These are phyloP conservation scores for Didymosphaeria variabile DNA, from an alignment of 2,329 filamentous ascomycete species.

Conservation along the genomic window DNA sequence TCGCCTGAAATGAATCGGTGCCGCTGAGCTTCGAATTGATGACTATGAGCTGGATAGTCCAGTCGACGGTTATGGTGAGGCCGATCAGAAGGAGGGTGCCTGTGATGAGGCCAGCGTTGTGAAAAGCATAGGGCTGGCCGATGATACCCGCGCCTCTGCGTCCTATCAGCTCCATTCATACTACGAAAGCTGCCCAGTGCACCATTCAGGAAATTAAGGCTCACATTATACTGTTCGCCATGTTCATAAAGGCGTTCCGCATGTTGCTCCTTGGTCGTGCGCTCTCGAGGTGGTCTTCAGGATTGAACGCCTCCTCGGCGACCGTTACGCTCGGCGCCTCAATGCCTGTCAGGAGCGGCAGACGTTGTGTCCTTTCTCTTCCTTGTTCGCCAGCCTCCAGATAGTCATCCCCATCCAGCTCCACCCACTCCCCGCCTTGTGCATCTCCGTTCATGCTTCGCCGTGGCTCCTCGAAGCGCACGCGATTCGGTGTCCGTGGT, in stretches of 20 bases:
- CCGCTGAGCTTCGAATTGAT: constrained; percentile 97
- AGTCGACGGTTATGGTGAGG: constrained; percentile 88
- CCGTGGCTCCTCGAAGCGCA: constrained; percentile 70
- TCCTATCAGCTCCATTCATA: constrained; percentile 23
- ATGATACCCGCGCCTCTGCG: constrained; percentile 70
- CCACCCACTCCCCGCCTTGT: constrained; percentile 53
- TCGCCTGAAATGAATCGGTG: constrained; percentile 92
- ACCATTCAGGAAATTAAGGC: constrained; percentile 19
- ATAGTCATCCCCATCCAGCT: constrained; percentile 70
- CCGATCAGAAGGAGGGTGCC: constrained; percentile 80
- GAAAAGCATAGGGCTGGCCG: constrained; percentile 92
- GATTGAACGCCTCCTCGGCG: constrained; percentile 65
- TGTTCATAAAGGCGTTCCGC: constrained; percentile 96
- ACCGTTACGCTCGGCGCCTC: constrained; percentile 82
- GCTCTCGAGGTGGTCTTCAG: constrained; percentile 67
- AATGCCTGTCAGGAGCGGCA: constrained; percentile 81
- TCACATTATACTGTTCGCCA: constrained; percentile 96
- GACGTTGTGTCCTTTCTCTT: constrained; percentile 59
- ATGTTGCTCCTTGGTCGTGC: constrained; percentile 84
- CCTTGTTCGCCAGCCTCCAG: constrained; percentile 54
- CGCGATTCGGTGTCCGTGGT: constrained; percentile 73
- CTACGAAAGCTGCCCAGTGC: neutral
- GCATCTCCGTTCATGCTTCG: constrained; percentile 45
- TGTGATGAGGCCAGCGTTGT: constrained; percentile 84
- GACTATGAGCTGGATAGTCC: constrained; percentile 97